Base-by-base conservation (phyloP, 1,139 yeast genomes). In the Geotrichum klebahnii region DNA sequence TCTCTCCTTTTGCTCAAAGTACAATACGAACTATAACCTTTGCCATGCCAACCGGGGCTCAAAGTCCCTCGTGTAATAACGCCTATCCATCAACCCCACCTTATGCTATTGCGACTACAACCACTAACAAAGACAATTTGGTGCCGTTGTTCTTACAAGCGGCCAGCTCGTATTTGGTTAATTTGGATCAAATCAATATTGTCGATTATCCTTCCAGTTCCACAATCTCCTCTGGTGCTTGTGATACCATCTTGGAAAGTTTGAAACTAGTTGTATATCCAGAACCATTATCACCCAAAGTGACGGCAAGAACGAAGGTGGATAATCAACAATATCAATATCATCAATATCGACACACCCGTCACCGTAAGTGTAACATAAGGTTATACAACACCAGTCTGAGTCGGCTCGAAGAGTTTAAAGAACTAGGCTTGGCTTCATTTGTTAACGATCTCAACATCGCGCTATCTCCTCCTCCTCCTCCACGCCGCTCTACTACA, bases 131-230 rank as follows among this genome's bases (percentile, higher is more conserved):
- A 26, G 29, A 26, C 23, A 17, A 24, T 34, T 10, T 28, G 3
- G 23, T 39, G 5, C 33, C 43, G 10, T 17, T n/a, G 22, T 5
- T 39, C n/a, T 20, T 39, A 9, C 12, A 17, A 3, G 5, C 23
- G 34, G 34, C 43, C 32, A 23, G 22, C 2, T 14, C 22, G 14
- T 14, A 14, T 19, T 12, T 39, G 22, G n/a, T 20, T 2, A 39
- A 17, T 22, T 22, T 39, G 14, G 32, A 14, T n/a, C 43, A 28
- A 9, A 39, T 39, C 34, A 39, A 39, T 23, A 39, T 39, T 19
- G 22, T 24, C 14, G 43, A 39, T 31, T 28, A 14, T 19, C 41
- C 41, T 23, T n/a, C n/a, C n/a, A n/a, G n/a, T n/a, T n/a, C n/a
- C n/a, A n/a, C n/a, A n/a, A n/a, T n/a, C n/a, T n/a, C n/a, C n/a